Base-by-base conservation (phyloP, 495 filamentous ascomycete genomes). In the Aspergillus panamensis region DNA sequence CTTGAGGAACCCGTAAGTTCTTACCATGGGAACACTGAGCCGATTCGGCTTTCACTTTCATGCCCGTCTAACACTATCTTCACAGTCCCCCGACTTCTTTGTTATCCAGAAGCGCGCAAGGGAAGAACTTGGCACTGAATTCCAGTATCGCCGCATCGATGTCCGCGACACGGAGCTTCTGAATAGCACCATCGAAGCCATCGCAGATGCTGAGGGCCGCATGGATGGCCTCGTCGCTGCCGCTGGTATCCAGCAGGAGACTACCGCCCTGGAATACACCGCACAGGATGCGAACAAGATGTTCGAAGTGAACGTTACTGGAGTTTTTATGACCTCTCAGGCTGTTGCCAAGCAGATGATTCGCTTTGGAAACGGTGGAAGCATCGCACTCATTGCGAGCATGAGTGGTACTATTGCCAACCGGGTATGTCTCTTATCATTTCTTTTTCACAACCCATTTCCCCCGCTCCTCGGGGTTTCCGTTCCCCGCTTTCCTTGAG, bases 141-240 rank as follows among this genome's bases (percentile, higher is more conserved):
- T 96, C 33, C 74, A 83, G 58, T 95, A 96, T 76, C 87, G 88
- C 67, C 86, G 85, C 58, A 86, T 94, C 55, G 91, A 96, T 67
- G 90, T 96, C 21, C 87, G 89, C n/a, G 84, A 92, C 66, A 86
- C 86, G 20, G 74, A 80, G 19, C 71, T 80, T 7, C 77, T 97
- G 30, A 86, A 90, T 67, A 72, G 74, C 35, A 80, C 88, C 30
- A 76, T 95, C 44, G 77, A 80, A 58, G 77, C 77, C 12, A 95
- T 96, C 48, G 88, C 82, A 20, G 77, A 83, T 32, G 77, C 78
- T 33, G 84, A 93, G 62, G 87, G 87, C 6, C 82, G 88, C 19
- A 73, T 92, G 59, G 87, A 92, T 62, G 89, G 89, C 3, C 68
- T 90, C 35, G 77, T 92, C n/a, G 89, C 89, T 0, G 88, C 87